Percentiles rank a stretch among this genome's conserved stretches.
These are phyloP conservation scores for Leccinellum albellum DNA, from an alignment of 768 basidiomycete species.

Conservation along the genomic window DNA sequence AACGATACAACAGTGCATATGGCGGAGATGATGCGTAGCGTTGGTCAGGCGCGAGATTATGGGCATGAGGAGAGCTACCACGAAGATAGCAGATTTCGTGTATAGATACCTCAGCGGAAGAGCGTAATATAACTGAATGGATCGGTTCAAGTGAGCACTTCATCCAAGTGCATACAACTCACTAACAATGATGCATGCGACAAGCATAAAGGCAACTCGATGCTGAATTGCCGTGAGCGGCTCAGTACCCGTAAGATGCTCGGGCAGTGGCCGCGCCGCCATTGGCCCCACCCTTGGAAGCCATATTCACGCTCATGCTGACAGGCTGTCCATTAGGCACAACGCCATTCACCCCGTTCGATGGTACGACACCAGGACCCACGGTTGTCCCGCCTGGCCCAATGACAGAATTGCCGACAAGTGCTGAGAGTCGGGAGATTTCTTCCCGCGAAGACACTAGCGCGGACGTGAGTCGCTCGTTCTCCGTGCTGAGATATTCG, in stretches of 20 bases:
- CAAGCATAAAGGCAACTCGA: slow-evolving; percentile 3
- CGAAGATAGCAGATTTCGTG: slow-evolving; percentile 18
- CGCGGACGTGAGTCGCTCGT: slow-evolving; percentile 86
- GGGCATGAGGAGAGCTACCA: slow-evolving; percentile 14
- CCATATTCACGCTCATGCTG: slow-evolving; percentile 41
- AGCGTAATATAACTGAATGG: slow-evolving; percentile 11
- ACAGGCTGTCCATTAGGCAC: slow-evolving; percentile 35
- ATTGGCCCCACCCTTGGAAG: slow-evolving; percentile 35
- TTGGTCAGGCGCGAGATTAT: slow-evolving; percentile 14
- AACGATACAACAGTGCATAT: slow-evolving; percentile 8
- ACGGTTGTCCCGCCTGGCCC: slow-evolving; percentile 34
- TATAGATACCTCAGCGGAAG: slow-evolving; percentile 16
- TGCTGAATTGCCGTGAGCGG: background rate
- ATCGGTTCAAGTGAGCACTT: background rate
- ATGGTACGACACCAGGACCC: slow-evolving; percentile 28
- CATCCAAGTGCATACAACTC: slow-evolving; percentile 1
- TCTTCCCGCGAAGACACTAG: slow-evolving; percentile 89
- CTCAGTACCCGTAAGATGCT: slow-evolving; percentile 41
- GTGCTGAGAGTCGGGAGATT: slow-evolving; percentile 74
- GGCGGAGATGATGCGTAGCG: slow-evolving; percentile 11
- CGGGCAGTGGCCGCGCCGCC: slow-evolving; percentile 28
- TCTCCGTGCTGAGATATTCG: slow-evolving; percentile 89
- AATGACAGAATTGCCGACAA: slow-evolving; percentile 65
- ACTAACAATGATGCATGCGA: slow-evolving; percentile 14
- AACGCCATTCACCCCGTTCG: slow-evolving; percentile 25